Conservation (phyloP, 2,329 filamentous ascomycete genomes). For the Coleophoma eucalyptorum region DNA sequence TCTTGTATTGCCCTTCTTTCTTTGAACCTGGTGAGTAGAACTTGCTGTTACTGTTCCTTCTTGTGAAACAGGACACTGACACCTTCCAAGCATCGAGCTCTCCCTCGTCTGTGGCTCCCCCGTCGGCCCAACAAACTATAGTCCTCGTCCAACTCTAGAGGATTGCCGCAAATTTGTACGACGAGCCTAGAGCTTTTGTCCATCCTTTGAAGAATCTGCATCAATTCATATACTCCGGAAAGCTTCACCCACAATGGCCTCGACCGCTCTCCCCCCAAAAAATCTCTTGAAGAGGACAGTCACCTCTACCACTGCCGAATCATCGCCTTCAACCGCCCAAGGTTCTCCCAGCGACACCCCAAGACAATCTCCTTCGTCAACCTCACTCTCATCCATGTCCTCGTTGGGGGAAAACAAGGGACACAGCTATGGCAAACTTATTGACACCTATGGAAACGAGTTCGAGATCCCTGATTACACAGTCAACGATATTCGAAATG, state of each 20-base stretch:
- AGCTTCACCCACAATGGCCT: conserved; percentile 20
- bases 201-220: too few species aligned
- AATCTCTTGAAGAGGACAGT: conserved; percentile 19
- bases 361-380: conserved; percentile 69
- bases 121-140: background rate
- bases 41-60: background rate
- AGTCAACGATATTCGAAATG: conserved; percentile 95
- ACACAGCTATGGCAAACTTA: conserved; percentile 57
- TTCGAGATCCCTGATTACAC: conserved; percentile 94
- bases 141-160: background rate
- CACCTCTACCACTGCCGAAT: conserved; percentile 22
- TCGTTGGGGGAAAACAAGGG: conserved; percentile 48
- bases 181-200: background rate
- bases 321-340: conserved; percentile 49
- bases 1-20: background rate
- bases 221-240: background rate
- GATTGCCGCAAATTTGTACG: background rate
- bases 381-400: conserved; percentile 88
- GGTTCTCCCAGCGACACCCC: conserved; percentile 59
- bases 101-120: background rate
- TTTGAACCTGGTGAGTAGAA: background rate
- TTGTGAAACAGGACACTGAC: background rate
- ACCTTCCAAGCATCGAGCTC: background rate
- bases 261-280: conserved; percentile 22
- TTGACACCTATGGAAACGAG: conserved; percentile 92